These are phyloP conservation scores for Torrubiella hemipterigena DNA, from an alignment of 2,329 filamentous ascomycete genomes.

Conservation along the genomic window DNA sequence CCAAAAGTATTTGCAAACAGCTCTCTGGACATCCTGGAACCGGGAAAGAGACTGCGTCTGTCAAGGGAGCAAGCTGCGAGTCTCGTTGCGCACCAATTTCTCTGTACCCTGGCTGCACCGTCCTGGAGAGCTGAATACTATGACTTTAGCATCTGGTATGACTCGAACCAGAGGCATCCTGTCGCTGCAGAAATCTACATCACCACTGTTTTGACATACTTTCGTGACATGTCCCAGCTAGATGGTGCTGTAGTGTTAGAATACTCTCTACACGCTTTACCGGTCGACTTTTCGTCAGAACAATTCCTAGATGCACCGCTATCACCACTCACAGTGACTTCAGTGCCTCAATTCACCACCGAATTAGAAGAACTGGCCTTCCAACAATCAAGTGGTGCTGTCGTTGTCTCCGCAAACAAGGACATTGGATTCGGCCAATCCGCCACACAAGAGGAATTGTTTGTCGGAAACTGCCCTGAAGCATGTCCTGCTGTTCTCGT, in stretches of 20 bases:
- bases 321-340: slow-evolving; percentile 7
- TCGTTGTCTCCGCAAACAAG: slow-evolving; percentile 21
- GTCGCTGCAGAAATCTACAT: slow-evolving; percentile 17
- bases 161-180: slow-evolving; percentile 17
- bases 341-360: slow-evolving; percentile 13
- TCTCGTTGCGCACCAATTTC: slow-evolving; percentile 19
- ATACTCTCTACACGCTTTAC: slow-evolving; percentile 12
- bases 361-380: slow-evolving; percentile 10
- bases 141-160: slow-evolving; percentile 22
- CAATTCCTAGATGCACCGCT: slow-evolving; percentile 4
- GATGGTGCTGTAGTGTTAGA: slow-evolving; percentile 4
- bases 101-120: slow-evolving; percentile 13
- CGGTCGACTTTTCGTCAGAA: neutral
- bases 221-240: slow-evolving; percentile 9
- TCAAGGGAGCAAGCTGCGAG: slow-evolving; percentile 15
- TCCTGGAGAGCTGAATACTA: slow-evolving; percentile 15
- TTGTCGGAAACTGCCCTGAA: slow-evolving; percentile 20
- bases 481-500: slow-evolving; percentile 20
- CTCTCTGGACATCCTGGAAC: slow-evolving; percentile 8
- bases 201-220: slow-evolving; percentile 16
- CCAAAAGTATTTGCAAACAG: slow-evolving; percentile 11
- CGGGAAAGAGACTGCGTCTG: slow-evolving; percentile 8
- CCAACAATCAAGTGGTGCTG: slow-evolving; percentile 14
- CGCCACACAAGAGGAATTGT: no score
- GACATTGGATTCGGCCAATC: no score